Percentiles rank a stretch among this genome's conserved stretches.
phyloP scores from a whole-genome alignment of 2,329 filamentous ascomycete species.

The Geosmithia flava region DNA sequence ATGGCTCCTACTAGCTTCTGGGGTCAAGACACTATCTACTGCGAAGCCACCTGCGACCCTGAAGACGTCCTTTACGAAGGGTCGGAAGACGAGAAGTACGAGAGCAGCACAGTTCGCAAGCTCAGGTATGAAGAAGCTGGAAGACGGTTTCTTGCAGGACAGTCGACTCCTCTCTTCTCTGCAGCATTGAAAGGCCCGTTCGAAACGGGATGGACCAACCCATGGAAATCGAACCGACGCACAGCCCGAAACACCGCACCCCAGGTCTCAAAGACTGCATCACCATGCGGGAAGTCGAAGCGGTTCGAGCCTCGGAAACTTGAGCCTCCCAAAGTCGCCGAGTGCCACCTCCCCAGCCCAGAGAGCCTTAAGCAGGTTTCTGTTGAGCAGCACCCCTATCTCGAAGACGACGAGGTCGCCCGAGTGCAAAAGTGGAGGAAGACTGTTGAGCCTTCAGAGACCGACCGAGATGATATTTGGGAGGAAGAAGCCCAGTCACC shows the following conservation, averaged over 20 bases:
- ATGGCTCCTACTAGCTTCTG: conserved; percentile 4
- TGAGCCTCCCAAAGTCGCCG: background rate
- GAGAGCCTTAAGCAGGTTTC: conserved; percentile 9
- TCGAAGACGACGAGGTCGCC: conserved; percentile 4
- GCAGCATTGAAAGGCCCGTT: conserved; percentile 52
- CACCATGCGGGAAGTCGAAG: background rate
- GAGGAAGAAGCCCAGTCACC: background rate
- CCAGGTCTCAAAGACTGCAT: background rate
- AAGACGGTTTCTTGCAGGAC: conserved; percentile 42
- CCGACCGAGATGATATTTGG: background rate
- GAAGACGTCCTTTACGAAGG: conserved; percentile 40
- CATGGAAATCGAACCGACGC: conserved; percentile 26
- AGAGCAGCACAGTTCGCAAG: conserved; percentile 29
- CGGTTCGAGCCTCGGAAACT: background rate
- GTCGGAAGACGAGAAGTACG: conserved; percentile 45
- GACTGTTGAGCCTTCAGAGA: background rate
- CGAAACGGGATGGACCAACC: conserved; percentile 38
- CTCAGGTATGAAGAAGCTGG: conserved; percentile 48
- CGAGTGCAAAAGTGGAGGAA: conserved; percentile 1
- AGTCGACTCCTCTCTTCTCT: conserved; percentile 43
- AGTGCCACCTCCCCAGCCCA: conserved; percentile 8
- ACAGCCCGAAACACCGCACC: background rate
- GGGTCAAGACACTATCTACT: conserved; percentile 28
- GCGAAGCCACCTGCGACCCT: conserved; percentile 24
- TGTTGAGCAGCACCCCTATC: conserved; percentile 3